Base-by-base conservation (phyloP, 208 protist genomes). In the Trypanosoma caninum region DNA sequence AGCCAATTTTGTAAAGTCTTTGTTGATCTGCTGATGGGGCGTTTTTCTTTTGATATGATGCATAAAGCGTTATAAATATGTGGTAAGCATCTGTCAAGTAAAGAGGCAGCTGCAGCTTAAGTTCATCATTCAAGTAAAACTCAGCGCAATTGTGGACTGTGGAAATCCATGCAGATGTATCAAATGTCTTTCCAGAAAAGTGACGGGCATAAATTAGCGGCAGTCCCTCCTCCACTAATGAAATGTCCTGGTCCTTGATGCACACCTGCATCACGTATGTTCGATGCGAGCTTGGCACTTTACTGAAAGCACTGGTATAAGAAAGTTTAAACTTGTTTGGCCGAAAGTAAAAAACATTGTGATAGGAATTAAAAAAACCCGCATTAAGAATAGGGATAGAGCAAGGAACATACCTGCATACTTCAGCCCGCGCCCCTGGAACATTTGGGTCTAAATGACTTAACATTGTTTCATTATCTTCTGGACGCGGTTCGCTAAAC, bases 61-160 rank as follows among this genome's bases (percentile, higher is more conserved):
- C 89, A 65, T 89, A 87, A 42, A 95, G 76, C 11, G 78, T 91
- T 37, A 95, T 82, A 56, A 95, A 93, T 38, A 95, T 81, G 61
- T 95, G 89, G 50, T 90, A 84, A n/a, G 56, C 52, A 45, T 93
- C 73, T 2, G 77, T 86, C 25, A 93, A 73, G 59, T 90, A 85
- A 14, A 91, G 74, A 10, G 89, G 89, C 11, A 95, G 74, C 66
- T 93, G 86, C 35, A 95, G 62, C 75, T 95, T 95, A 72, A 93
- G 83, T 62, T 95, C 89, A 53, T 95, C 86, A 64, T 55, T 92
- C 13, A 95, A 63, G 11, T 54, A 28, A 23, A 82, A 79, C 28
- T 91, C 79, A 46, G 45, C 61, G 42, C 58, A 74, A 40, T 50
- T 77, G 58, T 88, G 80, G 35, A 89, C 74, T 27, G 84, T 74